Conservation (phyloP, 2,329 filamentous ascomycete species). For the Aspergillus tanneri region DNA sequence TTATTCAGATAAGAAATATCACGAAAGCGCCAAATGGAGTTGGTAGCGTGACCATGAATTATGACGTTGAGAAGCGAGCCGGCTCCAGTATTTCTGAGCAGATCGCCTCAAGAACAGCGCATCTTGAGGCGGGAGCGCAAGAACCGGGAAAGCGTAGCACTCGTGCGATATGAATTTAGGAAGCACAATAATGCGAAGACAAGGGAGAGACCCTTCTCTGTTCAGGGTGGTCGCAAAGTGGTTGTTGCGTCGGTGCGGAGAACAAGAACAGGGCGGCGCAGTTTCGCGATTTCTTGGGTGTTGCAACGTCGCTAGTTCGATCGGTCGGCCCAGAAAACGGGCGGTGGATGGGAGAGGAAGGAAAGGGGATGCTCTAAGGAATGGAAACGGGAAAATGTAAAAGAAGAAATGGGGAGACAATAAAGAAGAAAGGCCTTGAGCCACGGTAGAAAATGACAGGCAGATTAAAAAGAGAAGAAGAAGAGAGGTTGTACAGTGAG, state of each 20-base stretch:
- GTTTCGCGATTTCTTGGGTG: conserved; percentile 18
- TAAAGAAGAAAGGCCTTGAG: conserved; percentile 16
- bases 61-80: conserved; percentile 34
- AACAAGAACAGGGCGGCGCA: conserved; percentile 23
- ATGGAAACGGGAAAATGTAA: conserved; percentile 5
- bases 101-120: conserved; percentile 30
- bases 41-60: conserved; percentile 34
- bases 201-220: conserved; percentile 2
- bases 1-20: conserved; percentile 8
- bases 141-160: conserved; percentile 10
- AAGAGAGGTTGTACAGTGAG: conserved; percentile 9
- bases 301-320: conserved; percentile 20
- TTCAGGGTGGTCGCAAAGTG: conserved; percentile 7
- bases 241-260: conserved; percentile 9
- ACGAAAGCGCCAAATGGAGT: conserved; percentile 21
- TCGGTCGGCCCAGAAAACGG: conserved; percentile 7
- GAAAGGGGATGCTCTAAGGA: conserved; percentile 9
- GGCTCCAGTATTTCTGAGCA: conserved; percentile 23
- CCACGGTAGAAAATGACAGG: conserved; percentile 4
- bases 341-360: conserved; percentile 15
- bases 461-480: conserved; percentile 12
- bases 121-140: conserved; percentile 22
- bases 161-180: conserved; percentile 2
- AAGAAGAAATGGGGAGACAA: conserved; percentile 15
- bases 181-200: conserved; percentile 13